phyloP scores from a whole-genome alignment of 2,329 filamentous ascomycete species.

The Claviceps africana region DNA sequence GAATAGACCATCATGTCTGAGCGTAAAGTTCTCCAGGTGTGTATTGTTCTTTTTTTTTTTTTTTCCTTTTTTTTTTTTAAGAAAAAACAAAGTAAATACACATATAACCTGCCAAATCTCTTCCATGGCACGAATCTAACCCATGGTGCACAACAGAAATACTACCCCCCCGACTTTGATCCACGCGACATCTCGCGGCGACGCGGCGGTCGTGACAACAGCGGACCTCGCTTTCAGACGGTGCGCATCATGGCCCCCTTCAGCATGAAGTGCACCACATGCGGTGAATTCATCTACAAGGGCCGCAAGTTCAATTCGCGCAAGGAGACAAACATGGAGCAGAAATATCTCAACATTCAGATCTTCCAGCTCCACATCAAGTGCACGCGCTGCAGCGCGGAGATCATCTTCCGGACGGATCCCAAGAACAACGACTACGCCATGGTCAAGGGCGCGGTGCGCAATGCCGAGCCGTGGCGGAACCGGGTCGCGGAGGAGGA shows the following conservation, averaged over 20 bases:
- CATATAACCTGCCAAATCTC: too few relatives aligned
- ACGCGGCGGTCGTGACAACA: conserved; percentile 38
- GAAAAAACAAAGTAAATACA: too few relatives aligned
- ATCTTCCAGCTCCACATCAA: conserved; percentile 75
- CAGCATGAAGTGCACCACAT: conserved; percentile 30
- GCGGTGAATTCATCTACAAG: conserved; percentile 74
- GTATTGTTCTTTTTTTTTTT: neutral
- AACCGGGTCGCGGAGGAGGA: conserved; percentile 49
- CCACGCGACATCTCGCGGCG: conserved; percentile 64
- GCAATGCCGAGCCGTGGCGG: conserved; percentile 90
- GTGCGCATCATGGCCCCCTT: conserved; percentile 64
- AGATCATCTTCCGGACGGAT: conserved; percentile 90
- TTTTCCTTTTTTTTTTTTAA: neutral
- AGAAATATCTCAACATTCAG: conserved; percentile 77
- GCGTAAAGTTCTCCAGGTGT: conserved; percentile 55
- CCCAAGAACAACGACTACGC: conserved; percentile 89
- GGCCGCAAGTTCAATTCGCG: conserved; percentile 91
- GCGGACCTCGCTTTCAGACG: conserved; percentile 68
- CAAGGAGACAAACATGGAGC: conserved; percentile 78
- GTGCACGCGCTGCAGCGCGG: conserved; percentile 71
- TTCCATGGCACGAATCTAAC: neutral
- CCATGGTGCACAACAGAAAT: conserved; percentile 24
- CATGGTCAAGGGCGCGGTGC: conserved; percentile 67
- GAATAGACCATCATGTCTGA: conserved; percentile 54
- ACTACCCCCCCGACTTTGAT: conserved; percentile 74